Percentiles rank a stretch among this genome's conserved stretches.
phyloP scores from a whole-genome alignment of 139 green algal genomes.

The Picochlorum sp. region DNA sequence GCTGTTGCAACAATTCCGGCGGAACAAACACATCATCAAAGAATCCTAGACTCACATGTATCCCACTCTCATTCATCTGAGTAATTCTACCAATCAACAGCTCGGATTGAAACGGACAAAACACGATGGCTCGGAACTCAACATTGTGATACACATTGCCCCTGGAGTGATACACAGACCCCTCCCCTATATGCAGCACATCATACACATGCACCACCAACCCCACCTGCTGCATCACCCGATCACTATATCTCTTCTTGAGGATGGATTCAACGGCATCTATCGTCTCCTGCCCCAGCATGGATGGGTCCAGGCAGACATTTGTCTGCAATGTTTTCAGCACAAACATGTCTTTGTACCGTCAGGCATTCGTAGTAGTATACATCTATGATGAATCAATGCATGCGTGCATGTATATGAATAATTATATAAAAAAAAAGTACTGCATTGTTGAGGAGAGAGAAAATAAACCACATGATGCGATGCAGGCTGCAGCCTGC shows the following conservation, averaged over 20 bases:
- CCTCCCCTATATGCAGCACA: slow-evolving; percentile 62
- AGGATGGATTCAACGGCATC: slow-evolving; percentile 27
- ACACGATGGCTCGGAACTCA: slow-evolving; percentile 75
- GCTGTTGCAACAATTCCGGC: slow-evolving; percentile 52
- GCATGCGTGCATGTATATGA: neutral
- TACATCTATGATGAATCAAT: neutral
- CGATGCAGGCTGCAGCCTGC: neutral
- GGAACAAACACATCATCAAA: slow-evolving; percentile 84
- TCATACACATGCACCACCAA: slow-evolving; percentile 85
- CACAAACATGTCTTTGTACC: neutral
- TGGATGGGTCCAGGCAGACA: neutral
- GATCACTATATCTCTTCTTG: slow-evolving; percentile 58
- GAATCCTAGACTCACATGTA: slow-evolving; percentile 77
- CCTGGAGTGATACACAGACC: slow-evolving; percentile 75
- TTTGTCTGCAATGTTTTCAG: slow-evolving; percentile 1
- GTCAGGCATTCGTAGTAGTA: neutral
- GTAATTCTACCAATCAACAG: slow-evolving; percentile 72
- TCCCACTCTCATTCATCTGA: slow-evolving; percentile 45
- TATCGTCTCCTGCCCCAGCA: neutral
- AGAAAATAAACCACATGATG: neutral
- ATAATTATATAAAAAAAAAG: neutral
- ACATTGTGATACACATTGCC: slow-evolving; percentile 63
- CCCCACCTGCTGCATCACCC: slow-evolving; percentile 60
- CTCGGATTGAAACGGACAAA: slow-evolving; percentile 79
- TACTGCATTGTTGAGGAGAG: too few relatives aligned